These are phyloP conservation scores for Sclerotinia nivalis DNA, from an alignment of 2,329 filamentous ascomycete genomes.

Conservation along the genomic window DNA sequence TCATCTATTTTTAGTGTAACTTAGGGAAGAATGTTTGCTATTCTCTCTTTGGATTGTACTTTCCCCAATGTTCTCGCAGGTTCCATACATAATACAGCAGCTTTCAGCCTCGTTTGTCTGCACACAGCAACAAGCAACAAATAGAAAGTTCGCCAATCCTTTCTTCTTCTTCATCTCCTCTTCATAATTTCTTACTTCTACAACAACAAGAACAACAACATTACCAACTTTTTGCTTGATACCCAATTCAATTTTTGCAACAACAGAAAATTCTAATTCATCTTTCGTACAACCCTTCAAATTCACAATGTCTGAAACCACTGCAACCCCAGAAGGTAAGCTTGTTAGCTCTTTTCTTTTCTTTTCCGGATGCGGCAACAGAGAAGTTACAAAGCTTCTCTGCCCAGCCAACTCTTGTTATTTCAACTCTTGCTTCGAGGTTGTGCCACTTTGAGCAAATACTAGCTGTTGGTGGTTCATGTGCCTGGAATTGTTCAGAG, in stretches of 20 bases:
- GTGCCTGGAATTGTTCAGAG: background rate
- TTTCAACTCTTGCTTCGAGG: background rate
- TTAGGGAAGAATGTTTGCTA: background rate
- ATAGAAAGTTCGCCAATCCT: slow-evolving; percentile 23
- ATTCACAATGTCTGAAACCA: slow-evolving; percentile 34
- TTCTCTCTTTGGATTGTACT: background rate
- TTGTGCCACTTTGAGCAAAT: background rate
- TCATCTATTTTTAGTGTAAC: background rate
- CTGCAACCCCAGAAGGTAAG: slow-evolving; percentile 39
- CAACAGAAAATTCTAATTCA: background rate
- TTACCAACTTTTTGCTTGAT: slow-evolving; percentile 25
- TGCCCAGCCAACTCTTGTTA: background rate
- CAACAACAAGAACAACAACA: slow-evolving; percentile 13
- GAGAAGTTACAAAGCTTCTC: background rate
- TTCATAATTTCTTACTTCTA: slow-evolving; percentile 6
- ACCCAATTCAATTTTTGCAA: slow-evolving; percentile 19
- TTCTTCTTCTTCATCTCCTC: background rate
- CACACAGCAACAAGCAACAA: slow-evolving; percentile 9
- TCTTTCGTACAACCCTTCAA: background rate
- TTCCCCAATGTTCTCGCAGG: slow-evolving; percentile 24
- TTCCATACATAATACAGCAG: slow-evolving; percentile 21
- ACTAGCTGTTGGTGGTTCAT: background rate
- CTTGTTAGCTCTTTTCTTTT: slow-evolving; percentile 31
- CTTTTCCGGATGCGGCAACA: background rate
- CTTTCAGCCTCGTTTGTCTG: slow-evolving; percentile 22